Conservation (phyloP, 169 alveolate species). For the Eimeria brunetti region DNA sequence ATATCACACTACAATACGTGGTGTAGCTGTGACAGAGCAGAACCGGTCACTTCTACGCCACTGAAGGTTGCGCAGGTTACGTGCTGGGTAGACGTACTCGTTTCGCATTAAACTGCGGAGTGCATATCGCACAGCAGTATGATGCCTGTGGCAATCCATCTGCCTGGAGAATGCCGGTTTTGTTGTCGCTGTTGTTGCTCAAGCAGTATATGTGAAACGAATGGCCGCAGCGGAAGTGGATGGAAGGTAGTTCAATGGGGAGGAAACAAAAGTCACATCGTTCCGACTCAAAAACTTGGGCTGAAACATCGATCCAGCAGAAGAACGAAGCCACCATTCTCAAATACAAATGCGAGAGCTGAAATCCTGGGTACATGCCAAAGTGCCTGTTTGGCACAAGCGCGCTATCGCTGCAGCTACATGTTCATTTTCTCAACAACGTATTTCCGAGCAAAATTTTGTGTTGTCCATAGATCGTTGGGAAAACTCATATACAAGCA, state of each 20-base stretch:
- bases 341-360: not conserved
- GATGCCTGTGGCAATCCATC: constrained; percentile 22
- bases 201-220: constrained; percentile 78
- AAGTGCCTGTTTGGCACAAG: not conserved
- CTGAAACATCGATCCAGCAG: constrained; percentile 37
- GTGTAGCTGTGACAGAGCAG: not conserved
- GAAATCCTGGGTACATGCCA: not conserved
- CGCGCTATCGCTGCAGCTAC: not conserved
- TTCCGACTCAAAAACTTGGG: constrained; percentile 61
- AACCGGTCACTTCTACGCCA: not conserved
- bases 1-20: not conserved
- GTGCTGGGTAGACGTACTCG: constrained; percentile 42
- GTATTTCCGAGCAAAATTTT: not conserved
- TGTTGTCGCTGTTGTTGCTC: constrained; percentile 63
- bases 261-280: constrained; percentile 74
- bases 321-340: not conserved
- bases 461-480: not conserved
- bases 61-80: not conserved
- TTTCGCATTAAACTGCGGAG: constrained; percentile 77
- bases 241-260: constrained; percentile 78
- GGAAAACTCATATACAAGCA: not conserved
- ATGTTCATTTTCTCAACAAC: not conserved
- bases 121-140: constrained; percentile 68
- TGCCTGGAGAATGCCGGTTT: constrained; percentile 11
- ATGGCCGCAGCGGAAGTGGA: constrained; percentile 81